A percentile compares a stretch with the other conserved stretches of the same genome.
These are phyloP conservation scores for Mimosa bimucronata DNA, from an alignment of 306 rosid species.

Conservation along the genomic window DNA sequence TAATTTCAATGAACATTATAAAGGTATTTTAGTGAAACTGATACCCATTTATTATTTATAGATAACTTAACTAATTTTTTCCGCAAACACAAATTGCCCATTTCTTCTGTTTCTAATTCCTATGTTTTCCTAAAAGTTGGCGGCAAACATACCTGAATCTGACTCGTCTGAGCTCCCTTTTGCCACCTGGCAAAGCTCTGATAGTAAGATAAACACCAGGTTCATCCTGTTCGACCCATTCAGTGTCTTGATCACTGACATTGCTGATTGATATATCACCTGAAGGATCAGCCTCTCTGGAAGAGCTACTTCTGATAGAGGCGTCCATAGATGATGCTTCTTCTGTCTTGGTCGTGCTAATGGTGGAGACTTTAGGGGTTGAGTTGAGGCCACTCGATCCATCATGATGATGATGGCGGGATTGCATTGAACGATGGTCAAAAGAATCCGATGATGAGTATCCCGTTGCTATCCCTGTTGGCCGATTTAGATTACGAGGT, in stretches of 20 bases:
- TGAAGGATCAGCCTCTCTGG: conserved; percentile 44
- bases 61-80: no score
- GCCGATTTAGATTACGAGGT: conserved; percentile 37
- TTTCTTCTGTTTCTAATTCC: not conserved
- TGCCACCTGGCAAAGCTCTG: conserved; percentile 43
- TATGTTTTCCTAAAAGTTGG: not conserved
- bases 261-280: conserved; percentile 44
- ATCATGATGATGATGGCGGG: conserved; percentile 33
- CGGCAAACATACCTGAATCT: conserved; percentile 41
- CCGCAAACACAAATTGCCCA: not conserved
- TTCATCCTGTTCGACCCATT: conserved; percentile 48
- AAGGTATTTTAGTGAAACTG: no score
- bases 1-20: no score
- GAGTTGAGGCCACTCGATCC: conserved; percentile 35
- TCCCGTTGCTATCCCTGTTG: conserved; percentile 41
- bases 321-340: conserved; percentile 46
- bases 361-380: conserved; percentile 45
- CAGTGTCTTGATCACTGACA: conserved; percentile 44
- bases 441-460: conserved; percentile 46
- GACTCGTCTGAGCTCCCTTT: conserved; percentile 45
- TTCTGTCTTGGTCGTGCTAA: conserved; percentile 44
- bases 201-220: conserved; percentile 46
- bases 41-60: no score
- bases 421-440: conserved; percentile 44
- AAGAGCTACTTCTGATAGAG: conserved; percentile 43